Conservation (phyloP, 805 yeast species). For the Kregervanrija delftensis region DNA sequence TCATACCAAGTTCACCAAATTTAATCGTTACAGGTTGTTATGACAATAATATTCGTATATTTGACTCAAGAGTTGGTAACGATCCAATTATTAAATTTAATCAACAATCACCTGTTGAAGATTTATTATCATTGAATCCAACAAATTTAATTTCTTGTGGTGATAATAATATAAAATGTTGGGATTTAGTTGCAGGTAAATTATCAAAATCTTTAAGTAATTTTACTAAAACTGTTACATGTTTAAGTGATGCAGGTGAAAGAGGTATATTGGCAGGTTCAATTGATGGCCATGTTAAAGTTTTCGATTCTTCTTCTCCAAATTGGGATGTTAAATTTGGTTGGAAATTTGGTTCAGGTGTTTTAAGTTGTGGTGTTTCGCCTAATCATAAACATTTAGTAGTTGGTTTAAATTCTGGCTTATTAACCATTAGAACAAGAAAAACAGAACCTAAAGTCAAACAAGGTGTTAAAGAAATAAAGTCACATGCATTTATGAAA, state of each 20-base stretch:
- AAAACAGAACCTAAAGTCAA: constrained; percentile 55
- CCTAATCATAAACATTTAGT: constrained; percentile 86
- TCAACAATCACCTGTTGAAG: constrained; percentile 82
- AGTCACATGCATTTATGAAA: constrained; percentile 62
- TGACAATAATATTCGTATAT: constrained; percentile 79
- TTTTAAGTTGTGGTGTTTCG: constrained; percentile 80
- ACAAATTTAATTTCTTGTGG: constrained; percentile 76
- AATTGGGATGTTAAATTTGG: constrained; percentile 90
- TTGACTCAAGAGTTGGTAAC: constrained; percentile 59
- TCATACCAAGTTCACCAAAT: constrained; percentile 62
- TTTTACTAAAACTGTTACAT: constrained; percentile 91
- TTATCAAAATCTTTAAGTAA: constrained; percentile 65
- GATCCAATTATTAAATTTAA: constrained; percentile 58
- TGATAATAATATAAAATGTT: constrained; percentile 74
- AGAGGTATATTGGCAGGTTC: constrained; percentile 89
- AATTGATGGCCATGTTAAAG: constrained; percentile 94
- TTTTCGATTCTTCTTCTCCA: constrained; percentile 67
- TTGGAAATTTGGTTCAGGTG: constrained; percentile 96
- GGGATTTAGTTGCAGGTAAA: constrained; percentile 86
- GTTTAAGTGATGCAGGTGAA: constrained; percentile 66
- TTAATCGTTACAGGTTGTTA: constrained; percentile 90
- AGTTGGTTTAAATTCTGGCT: constrained; percentile 86
- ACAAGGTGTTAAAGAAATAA: constrained; percentile 38
- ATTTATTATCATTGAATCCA: constrained; percentile 64
- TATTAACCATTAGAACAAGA: constrained; percentile 82